A percentile compares a stretch with the other conserved stretches of the same genome.
phyloP scores from a whole-genome alignment of 2,329 filamentous ascomycete species.

The Fusarium nodosum region DNA sequence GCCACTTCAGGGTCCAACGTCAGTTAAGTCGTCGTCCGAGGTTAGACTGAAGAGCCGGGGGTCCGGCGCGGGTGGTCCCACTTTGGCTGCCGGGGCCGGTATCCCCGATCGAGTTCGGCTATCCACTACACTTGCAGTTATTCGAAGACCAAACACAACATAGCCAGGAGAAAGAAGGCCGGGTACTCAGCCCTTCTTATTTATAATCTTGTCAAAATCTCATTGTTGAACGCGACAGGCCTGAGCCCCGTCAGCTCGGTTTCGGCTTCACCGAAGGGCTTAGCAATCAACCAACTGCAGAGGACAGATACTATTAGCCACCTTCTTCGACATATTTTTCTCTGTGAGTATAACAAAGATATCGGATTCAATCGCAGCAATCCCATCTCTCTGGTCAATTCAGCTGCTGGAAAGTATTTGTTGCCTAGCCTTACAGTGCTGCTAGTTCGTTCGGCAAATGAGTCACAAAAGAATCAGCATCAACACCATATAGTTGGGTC shows the following conservation, averaged over 20 bases:
- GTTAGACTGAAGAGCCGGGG: background rate
- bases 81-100: background rate
- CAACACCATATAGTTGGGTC: constrained; percentile 6
- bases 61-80: constrained; percentile 2
- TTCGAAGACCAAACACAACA: background rate
- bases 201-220: background rate
- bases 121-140: constrained; percentile 1
- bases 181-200: constrained; percentile 8
- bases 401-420: background rate
- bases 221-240: constrained; percentile 1
- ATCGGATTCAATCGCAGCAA: background rate
- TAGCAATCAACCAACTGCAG: constrained; percentile 8
- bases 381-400: background rate
- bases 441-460: constrained; percentile 26
- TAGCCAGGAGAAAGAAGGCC: background rate
- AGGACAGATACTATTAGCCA: constrained; percentile 1
- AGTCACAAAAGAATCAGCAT: constrained; percentile 25
- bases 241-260: background rate
- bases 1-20: background rate
- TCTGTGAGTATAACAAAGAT: background rate
- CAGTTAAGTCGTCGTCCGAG: background rate
- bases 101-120: background rate
- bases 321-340: background rate
- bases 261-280: constrained; percentile 8
- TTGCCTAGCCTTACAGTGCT: constrained; percentile 18